Evolutionary conservation across 106 monocot genomes (phyloP).

Genomic region (Dendrobium chrysotoxum): DNA sequence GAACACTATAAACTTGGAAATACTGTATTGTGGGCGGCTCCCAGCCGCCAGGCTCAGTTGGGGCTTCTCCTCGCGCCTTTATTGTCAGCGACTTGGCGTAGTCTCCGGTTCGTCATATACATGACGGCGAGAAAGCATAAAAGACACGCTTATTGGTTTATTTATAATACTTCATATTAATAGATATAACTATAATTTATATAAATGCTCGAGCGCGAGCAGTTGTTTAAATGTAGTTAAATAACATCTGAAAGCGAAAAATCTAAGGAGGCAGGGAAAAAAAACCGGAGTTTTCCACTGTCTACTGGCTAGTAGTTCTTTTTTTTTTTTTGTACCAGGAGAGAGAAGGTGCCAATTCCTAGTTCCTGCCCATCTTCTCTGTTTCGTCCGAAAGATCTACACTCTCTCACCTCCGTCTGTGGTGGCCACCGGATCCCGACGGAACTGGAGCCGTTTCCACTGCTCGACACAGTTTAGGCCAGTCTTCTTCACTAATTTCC

Average conservation of each 20-base stretch:
- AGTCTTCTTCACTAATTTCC: background rate
- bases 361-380: background rate
- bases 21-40: too few relatives aligned
- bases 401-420: background rate
- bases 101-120: too few relatives aligned
- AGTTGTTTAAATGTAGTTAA: background rate
- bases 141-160: too few relatives aligned
- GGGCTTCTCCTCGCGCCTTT: too few relatives aligned
- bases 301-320: background rate
- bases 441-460: background rate
- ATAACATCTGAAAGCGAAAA: background rate
- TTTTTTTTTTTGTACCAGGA: background rate
- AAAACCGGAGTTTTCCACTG: background rate
- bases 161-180: too few relatives aligned
- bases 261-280: background rate
- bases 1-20: too few relatives aligned
- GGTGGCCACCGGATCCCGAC: background rate
- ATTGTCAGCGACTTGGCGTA: too few relatives aligned
- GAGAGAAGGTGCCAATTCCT: background rate
- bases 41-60: too few relatives aligned
- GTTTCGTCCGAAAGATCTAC: background rate
- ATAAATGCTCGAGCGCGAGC: background rate
- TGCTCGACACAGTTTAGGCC: background rate
- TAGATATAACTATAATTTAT: background rate
- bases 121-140: too few relatives aligned